Percentiles rank a stretch among this genome's conserved stretches.
Conservation (phyloP, 164 flowering plant species). For the Macadamia integrifolia region DNA sequence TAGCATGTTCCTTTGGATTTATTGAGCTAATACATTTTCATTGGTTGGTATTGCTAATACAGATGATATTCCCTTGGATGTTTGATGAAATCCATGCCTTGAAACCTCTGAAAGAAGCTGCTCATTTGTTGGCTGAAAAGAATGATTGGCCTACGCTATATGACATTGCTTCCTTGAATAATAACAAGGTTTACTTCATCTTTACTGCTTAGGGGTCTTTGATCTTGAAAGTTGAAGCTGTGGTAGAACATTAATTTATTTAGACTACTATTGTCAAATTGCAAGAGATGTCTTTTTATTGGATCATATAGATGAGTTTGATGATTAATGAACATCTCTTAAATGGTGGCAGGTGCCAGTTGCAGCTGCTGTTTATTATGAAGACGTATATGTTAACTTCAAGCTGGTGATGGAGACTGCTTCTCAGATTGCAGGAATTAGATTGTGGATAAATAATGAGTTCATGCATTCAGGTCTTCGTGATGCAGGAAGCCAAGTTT, state of each 20-base stretch:
- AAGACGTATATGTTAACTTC: conserved; percentile 88
- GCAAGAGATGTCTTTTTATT: no score
- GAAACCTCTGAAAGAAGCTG: conserved; percentile 69
- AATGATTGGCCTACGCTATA: conserved; percentile 83
- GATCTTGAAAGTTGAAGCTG: not conserved
- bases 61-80: conserved; percentile 99
- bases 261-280: not conserved
- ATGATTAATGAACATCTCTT: not conserved
- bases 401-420: conserved; percentile 78
- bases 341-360: conserved; percentile 72
- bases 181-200: conserved; percentile 60
- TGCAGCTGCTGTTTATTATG: conserved; percentile 93
- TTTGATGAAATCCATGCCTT: conserved; percentile 85
- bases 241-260: not conserved
- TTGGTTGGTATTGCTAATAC: conserved; percentile 14
- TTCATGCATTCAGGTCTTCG: conserved; percentile 97
- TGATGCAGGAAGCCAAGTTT: conserved; percentile 63
- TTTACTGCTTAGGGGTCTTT: not conserved
- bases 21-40: conserved; percentile 1
- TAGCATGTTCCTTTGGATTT: not conserved
- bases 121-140: conserved; percentile 69
- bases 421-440: conserved; percentile 65
- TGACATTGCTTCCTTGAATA: conserved; percentile 42
- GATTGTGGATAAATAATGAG: conserved; percentile 90
- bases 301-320: not conserved